A percentile compares a stretch with the other conserved stretches of the same genome.
Evolutionary conservation across 2,329 filamentous ascomycete genomes (phyloP).

Genomic region (Fusarium sp.): DNA sequence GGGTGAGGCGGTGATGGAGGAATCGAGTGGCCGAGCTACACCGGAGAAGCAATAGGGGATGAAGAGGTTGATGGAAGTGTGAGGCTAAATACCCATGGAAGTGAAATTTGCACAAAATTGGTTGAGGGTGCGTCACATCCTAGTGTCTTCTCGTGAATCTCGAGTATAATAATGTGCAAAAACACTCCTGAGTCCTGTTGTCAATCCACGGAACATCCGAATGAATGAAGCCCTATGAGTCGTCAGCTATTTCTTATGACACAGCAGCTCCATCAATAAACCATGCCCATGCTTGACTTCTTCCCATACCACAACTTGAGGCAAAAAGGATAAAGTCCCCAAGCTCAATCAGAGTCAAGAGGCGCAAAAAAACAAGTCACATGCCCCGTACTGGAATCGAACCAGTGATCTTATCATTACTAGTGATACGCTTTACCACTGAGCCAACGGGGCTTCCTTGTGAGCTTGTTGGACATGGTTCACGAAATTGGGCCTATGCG

Average conservation of each 20-base stretch:
- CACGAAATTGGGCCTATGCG: neutral
- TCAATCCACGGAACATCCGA: neutral
- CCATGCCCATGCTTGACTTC: neutral
- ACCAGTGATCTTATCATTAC: slow-evolving; percentile 52
- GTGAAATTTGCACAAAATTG: neutral
- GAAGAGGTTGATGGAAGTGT: neutral
- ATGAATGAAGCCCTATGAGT: neutral
- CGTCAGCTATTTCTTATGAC: neutral
- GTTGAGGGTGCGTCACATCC: neutral
- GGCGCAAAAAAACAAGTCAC: slow-evolving; percentile 1
- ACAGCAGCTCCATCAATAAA: neutral
- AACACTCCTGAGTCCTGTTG: no score
- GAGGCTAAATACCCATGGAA: neutral
- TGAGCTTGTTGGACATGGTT: neutral
- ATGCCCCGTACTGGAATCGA: slow-evolving; percentile 50
- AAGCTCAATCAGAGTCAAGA: neutral
- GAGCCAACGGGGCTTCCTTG: slow-evolving; percentile 46
- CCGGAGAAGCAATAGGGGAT: slow-evolving; percentile 13
- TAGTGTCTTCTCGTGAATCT: neutral
- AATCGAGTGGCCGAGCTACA: slow-evolving; percentile 13
- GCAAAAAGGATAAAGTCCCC: neutral
- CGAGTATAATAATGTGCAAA: no score
- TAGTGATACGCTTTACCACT: slow-evolving; percentile 54
- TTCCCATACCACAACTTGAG: neutral
- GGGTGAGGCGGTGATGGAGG: slow-evolving; percentile 9